phyloP scores from a whole-genome alignment of 2,329 filamentous ascomycete species.

The Blastomyces silverae region DNA sequence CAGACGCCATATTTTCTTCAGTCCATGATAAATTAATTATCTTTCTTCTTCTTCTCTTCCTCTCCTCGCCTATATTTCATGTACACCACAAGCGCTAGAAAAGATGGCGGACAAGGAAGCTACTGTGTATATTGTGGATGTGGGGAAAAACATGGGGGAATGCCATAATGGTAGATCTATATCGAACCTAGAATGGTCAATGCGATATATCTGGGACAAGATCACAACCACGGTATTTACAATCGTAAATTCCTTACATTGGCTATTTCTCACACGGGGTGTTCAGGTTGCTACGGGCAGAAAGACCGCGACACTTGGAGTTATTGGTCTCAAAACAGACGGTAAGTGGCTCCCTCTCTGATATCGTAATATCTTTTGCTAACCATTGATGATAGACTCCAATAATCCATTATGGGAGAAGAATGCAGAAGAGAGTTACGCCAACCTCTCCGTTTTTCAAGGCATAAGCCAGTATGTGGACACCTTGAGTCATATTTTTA shows the following conservation, averaged over 20 bases:
- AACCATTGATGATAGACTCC: constrained; percentile 46
- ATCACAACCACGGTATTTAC: constrained; percentile 61
- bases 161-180: constrained; percentile 62
- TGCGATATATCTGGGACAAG: constrained; percentile 94
- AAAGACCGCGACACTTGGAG: constrained; percentile 68
- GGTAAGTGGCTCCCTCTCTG: constrained; percentile 32
- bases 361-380: background rate
- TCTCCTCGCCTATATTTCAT: constrained; percentile 4
- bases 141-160: constrained; percentile 77
- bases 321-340: constrained; percentile 77
- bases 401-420: constrained; percentile 53
- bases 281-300: constrained; percentile 55
- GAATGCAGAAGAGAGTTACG: constrained; percentile 62
- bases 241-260: background rate
- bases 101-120: constrained; percentile 89
- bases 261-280: background rate
- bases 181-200: constrained; percentile 78
- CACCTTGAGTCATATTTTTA: constrained; percentile 1
- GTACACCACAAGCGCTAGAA: background rate
- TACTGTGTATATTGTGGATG: constrained; percentile 83
- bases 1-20: background rate
- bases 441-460: constrained; percentile 69
- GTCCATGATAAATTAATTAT: constrained; percentile 7
- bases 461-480: constrained; percentile 55
- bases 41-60: constrained; percentile 4